These are phyloP conservation scores for Phytophthora tubulina DNA, from an alignment of 352 stramenopile species.

Conservation along the genomic window DNA sequence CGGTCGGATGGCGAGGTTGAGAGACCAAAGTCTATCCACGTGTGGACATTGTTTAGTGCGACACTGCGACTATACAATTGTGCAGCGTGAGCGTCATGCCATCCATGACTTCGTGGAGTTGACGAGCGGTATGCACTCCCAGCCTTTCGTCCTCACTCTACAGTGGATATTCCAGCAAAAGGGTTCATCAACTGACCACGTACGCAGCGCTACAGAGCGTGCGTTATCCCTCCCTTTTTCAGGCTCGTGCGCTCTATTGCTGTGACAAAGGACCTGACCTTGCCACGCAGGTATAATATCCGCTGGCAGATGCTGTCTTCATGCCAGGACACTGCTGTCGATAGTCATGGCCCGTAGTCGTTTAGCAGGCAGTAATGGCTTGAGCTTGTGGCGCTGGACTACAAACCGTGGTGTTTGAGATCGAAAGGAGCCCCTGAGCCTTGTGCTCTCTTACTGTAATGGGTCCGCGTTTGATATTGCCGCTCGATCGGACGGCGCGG, in stretches of 20 bases:
- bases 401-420: conserved; percentile 7
- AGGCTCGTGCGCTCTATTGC: conserved; percentile 19
- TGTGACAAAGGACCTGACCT: conserved; percentile 25
- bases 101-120: conserved; percentile 5
- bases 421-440: conserved; percentile 10
- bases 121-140: background rate
- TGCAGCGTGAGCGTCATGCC: conserved; percentile 6
- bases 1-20: conserved; percentile 5
- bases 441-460: conserved; percentile 4
- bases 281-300: background rate
- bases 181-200: conserved; percentile 1
- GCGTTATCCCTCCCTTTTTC: conserved; percentile 19
- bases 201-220: background rate
- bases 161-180: conserved; percentile 25
- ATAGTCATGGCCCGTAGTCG: conserved; percentile 14
- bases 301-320: background rate
- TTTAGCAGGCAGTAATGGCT: conserved; percentile 32
- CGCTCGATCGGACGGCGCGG: conserved; percentile 31
- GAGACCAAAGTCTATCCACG: conserved; percentile 8
- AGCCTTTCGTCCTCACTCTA: conserved; percentile 15
- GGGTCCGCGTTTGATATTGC: conserved; percentile 7
- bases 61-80: conserved; percentile 17
- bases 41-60: conserved; percentile 2
- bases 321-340: conserved; percentile 18
- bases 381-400: background rate